A percentile compares a stretch with the other conserved stretches of the same genome.
phyloP scores from a whole-genome alignment of 495 filamentous ascomycete species.

The Xylaria scruposa region DNA sequence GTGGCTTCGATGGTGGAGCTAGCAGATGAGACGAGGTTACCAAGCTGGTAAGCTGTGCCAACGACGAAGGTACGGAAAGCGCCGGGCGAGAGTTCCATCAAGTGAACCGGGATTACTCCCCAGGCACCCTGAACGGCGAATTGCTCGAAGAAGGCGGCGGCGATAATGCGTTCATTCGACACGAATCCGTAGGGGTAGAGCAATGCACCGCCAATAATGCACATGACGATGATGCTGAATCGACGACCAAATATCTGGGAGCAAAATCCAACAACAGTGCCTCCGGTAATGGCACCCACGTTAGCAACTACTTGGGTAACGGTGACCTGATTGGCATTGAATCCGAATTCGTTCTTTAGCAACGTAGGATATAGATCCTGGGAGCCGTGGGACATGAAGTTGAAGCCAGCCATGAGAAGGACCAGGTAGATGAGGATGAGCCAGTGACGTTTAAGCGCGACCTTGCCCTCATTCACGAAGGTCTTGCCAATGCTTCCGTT shows the following conservation, averaged over 20 bases:
- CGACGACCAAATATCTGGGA: slow-evolving; percentile 84
- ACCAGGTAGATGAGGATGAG: slow-evolving; percentile 79
- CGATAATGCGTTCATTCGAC: slow-evolving; percentile 66
- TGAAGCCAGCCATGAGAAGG: slow-evolving; percentile 87
- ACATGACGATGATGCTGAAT: slow-evolving; percentile 79
- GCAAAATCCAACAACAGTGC: slow-evolving; percentile 77
- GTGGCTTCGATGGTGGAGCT: slow-evolving; percentile 84
- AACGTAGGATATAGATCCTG: slow-evolving; percentile 93
- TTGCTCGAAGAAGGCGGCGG: slow-evolving; percentile 89
- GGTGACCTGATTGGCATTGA: slow-evolving; percentile 73
- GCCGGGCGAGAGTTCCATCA: slow-evolving; percentile 86
- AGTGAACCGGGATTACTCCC: slow-evolving; percentile 83
- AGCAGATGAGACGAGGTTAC: slow-evolving; percentile 81
- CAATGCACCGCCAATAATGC: slow-evolving; percentile 76
- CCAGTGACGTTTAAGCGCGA: slow-evolving; percentile 80
- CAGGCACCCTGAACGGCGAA: slow-evolving; percentile 89
- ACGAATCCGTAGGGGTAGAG: slow-evolving; percentile 84
- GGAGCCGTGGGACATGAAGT: slow-evolving; percentile 92
- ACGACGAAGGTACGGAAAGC: slow-evolving; percentile 85
- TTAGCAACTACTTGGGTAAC: slow-evolving; percentile 87
- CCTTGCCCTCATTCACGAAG: slow-evolving; percentile 77
- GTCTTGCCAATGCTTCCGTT: slow-evolving; percentile 60
- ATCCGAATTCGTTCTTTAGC: slow-evolving; percentile 77
- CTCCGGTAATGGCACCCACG: slow-evolving; percentile 78
- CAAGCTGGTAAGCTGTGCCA: slow-evolving; percentile 83